Evolutionary conservation across 148 eudicot species (phyloP).

Genomic region (Amaranthus palmeri): DNA sequence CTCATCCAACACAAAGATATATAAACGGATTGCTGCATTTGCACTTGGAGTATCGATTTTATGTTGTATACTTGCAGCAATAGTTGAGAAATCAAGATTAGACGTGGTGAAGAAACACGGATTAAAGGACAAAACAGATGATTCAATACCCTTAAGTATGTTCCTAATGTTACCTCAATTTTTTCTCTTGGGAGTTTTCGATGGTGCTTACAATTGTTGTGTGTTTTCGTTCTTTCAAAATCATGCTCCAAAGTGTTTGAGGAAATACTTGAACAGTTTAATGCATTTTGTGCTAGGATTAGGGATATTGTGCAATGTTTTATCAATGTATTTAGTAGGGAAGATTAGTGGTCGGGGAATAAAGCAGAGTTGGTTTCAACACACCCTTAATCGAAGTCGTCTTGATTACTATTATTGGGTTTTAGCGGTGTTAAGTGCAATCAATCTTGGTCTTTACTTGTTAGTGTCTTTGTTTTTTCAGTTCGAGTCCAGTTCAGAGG

Average conservation of each 20-base stretch:
- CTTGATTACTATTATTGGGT: slow-evolving; percentile 39
- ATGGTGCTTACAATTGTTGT: slow-evolving; percentile 7
- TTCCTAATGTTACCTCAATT: slow-evolving; percentile 30
- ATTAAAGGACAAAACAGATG: slow-evolving; percentile 23
- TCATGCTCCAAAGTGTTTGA: slow-evolving; percentile 14
- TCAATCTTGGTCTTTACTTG: slow-evolving; percentile 8
- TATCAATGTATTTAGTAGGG: slow-evolving; percentile 27
- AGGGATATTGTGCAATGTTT: slow-evolving; percentile 26
- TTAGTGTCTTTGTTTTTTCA: slow-evolving; percentile 5
- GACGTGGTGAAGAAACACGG: slow-evolving; percentile 15
- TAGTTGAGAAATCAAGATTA: slow-evolving; percentile 25
- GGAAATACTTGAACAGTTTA: slow-evolving; percentile 10
- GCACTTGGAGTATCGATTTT: slow-evolving; percentile 17
- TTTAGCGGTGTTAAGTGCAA: slow-evolving; percentile 19
- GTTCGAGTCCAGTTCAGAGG: neutral
- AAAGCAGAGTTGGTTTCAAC: slow-evolving; percentile 29
- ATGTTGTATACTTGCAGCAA: slow-evolving; percentile 38
- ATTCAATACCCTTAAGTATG: slow-evolving; percentile 21
- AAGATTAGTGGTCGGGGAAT: neutral
- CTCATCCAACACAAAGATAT: neutral
- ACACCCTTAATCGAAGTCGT: slow-evolving; percentile 32
- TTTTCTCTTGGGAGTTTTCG: slow-evolving; percentile 17
- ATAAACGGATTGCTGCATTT: slow-evolving; percentile 14
- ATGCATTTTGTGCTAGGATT: slow-evolving; percentile 21
- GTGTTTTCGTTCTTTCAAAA: slow-evolving; percentile 5